These are phyloP conservation scores for sweet orange (Citrus sinensis) DNA, from an alignment of 345 rosid species.

Conservation along the genomic window DNA sequence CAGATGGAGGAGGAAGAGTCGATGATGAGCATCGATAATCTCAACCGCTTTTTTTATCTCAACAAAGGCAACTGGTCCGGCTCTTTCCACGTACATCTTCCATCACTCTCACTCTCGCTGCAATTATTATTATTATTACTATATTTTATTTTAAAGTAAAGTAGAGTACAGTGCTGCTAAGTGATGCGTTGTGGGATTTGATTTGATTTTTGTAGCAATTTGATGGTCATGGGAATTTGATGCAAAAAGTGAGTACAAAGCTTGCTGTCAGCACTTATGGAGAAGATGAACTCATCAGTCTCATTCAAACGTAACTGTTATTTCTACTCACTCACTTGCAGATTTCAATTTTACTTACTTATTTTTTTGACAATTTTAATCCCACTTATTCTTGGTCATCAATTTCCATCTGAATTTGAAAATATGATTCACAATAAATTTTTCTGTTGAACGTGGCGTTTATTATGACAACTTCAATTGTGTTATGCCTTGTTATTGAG, in stretches of 20 bases:
- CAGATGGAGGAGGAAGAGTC: constrained; percentile 28
- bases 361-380: too few species aligned
- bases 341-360: not conserved
- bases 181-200: not conserved
- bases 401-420: not conserved
- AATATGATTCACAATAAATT: not conserved
- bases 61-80: constrained; percentile 85
- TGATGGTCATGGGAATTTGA: constrained; percentile 59
- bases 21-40: constrained; percentile 63
- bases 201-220: constrained; percentile 62
- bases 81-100: constrained; percentile 52
- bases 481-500: not conserved
- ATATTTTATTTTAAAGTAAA: too few species aligned
- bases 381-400: too few species aligned
- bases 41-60: constrained; percentile 62
- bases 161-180: too few species aligned
- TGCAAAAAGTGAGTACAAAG: constrained; percentile 65
- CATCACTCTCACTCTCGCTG: too few species aligned
- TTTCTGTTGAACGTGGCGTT: not conserved
- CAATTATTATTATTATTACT: not conserved
- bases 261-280: constrained; percentile 81
- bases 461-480: not conserved
- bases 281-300: constrained; percentile 82
- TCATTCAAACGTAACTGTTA: constrained; percentile 73
- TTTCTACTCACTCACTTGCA: not conserved